These are phyloP conservation scores for Neofusicoccum ribis DNA, from an alignment of 2,329 filamentous ascomycete genomes.

Conservation along the genomic window DNA sequence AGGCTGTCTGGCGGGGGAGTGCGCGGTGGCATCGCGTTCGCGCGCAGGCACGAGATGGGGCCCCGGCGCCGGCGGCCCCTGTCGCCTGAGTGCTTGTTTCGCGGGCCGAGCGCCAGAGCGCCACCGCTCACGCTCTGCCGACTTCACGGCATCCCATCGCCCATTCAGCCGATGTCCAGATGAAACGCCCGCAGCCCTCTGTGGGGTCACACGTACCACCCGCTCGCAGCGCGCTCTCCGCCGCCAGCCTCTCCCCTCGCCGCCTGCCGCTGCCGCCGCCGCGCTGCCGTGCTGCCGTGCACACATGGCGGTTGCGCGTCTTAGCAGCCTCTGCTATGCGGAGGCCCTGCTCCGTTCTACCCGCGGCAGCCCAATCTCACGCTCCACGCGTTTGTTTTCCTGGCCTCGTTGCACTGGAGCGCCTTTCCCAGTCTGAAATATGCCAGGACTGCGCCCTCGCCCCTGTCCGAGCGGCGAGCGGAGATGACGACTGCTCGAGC, in stretches of 20 bases:
- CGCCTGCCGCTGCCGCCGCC: not conserved
- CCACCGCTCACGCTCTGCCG: not conserved
- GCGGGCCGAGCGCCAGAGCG: not conserved
- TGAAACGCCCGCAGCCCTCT: slow-evolving; percentile 1
- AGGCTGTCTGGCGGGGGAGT: not conserved
- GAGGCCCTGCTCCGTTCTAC: not conserved
- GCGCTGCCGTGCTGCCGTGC: not conserved
- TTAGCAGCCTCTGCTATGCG: not conserved
- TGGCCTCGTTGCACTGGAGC: not conserved
- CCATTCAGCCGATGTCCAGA: not conserved
- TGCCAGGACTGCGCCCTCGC: not conserved
- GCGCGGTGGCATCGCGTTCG: slow-evolving; percentile 4
- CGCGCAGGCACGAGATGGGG: slow-evolving; percentile 1
- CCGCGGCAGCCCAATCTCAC: not conserved
- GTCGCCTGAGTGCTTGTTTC: not conserved
- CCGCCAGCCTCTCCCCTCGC: not conserved
- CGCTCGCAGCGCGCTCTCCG: not conserved
- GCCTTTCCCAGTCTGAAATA: not conserved
- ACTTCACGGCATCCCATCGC: not conserved
- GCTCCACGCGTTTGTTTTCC: not conserved
- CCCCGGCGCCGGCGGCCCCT: not conserved
- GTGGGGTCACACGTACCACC: not conserved
- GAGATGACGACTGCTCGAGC: not conserved
- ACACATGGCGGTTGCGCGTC: not conserved
- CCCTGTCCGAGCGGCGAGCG: not conserved